A percentile compares a stretch with the other conserved stretches of the same genome.
phyloP scores from a whole-genome alignment of 2,329 filamentous ascomycete genomes.

The Magnaporthiopsis incrustans region DNA sequence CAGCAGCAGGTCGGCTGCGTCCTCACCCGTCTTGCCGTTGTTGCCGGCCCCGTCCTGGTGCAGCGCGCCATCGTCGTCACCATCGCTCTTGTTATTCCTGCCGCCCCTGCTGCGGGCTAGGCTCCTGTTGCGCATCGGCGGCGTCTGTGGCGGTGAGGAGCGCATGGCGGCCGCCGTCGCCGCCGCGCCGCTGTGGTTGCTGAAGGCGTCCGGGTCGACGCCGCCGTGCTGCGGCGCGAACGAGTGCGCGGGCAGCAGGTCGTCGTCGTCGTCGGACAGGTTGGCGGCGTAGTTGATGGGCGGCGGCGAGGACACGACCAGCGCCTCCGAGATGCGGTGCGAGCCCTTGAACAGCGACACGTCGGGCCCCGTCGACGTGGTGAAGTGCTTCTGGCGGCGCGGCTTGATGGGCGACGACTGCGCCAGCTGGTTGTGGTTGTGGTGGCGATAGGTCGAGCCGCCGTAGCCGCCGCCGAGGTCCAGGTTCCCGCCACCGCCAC shows the following conservation, averaged over 20 bases:
- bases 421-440: constrained; percentile 67
- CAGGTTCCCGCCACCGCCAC: not conserved
- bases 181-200: constrained; percentile 10
- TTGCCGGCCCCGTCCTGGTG: constrained; percentile 7
- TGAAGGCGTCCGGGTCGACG: constrained; percentile 31
- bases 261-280: constrained; percentile 72
- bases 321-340: constrained; percentile 58
- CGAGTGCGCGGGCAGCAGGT: constrained; percentile 68
- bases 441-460: constrained; percentile 60
- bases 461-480: constrained; percentile 24
- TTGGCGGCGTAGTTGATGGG: constrained; percentile 47
- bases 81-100: constrained; percentile 39
- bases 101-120: constrained; percentile 41
- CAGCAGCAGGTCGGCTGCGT: constrained; percentile 72
- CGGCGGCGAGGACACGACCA: constrained; percentile 36
- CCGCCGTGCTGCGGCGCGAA: constrained; percentile 32
- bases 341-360: constrained; percentile 72
- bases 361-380: constrained; percentile 60
- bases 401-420: constrained; percentile 83
- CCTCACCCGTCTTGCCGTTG: constrained; percentile 47
- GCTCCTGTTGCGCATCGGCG: constrained; percentile 55
- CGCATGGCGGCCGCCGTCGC: constrained; percentile 35
- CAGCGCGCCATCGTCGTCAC: constrained; percentile 33
- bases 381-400: constrained; percentile 66
- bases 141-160: constrained; percentile 80